Evolutionary conservation across 1,284 basidiomycete genomes (phyloP).

Genomic region (Austropuccinia psidii): DNA sequence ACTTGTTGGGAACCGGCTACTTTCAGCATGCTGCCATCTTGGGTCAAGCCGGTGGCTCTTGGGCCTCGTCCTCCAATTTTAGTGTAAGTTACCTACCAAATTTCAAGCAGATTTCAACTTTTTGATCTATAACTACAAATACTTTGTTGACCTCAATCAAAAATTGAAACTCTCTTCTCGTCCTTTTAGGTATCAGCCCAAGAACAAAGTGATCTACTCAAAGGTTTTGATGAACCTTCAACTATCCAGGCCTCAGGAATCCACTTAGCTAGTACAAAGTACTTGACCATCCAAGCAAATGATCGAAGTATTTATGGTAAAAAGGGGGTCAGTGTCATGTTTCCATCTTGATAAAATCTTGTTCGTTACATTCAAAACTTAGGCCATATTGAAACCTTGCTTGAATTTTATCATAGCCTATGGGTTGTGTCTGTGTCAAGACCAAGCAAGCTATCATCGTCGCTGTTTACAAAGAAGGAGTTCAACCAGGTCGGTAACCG

Average conservation of each 20-base stretch:
- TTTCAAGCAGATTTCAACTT: too few species aligned
- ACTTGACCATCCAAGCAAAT: conserved; percentile 62
- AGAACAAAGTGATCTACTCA: conserved; percentile 65
- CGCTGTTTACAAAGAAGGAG: conserved; percentile 64
- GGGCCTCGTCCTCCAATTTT: conserved; percentile 71
- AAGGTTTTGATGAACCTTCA: conserved; percentile 53
- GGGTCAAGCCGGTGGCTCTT: conserved; percentile 74
- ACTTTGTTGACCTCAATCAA: conserved; percentile 15
- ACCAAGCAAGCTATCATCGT: conserved; percentile 83
- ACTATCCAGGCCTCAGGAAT: conserved; percentile 56
- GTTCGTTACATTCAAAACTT: conserved; percentile 10
- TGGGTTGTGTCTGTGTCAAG: conserved; percentile 70
- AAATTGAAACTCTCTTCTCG: conserved; percentile 40
- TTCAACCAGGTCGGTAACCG: conserved; percentile 61
- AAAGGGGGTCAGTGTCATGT: conserved; percentile 58
- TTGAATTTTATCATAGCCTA: conserved; percentile 18
- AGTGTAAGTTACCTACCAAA: conserved; percentile 56
- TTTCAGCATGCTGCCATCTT: conserved; percentile 74
- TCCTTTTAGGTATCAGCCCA: conserved; percentile 58
- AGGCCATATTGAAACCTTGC: conserved; percentile 39
- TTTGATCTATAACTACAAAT: conserved; percentile 33
- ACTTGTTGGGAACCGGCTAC: conserved; percentile 71
- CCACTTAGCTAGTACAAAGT: conserved; percentile 67
- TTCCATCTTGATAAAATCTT: background rate
- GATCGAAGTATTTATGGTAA: conserved; percentile 67